Evolutionary conservation across 805 yeast genomes (phyloP).

Genomic region (Candida nitratophila): DNA sequence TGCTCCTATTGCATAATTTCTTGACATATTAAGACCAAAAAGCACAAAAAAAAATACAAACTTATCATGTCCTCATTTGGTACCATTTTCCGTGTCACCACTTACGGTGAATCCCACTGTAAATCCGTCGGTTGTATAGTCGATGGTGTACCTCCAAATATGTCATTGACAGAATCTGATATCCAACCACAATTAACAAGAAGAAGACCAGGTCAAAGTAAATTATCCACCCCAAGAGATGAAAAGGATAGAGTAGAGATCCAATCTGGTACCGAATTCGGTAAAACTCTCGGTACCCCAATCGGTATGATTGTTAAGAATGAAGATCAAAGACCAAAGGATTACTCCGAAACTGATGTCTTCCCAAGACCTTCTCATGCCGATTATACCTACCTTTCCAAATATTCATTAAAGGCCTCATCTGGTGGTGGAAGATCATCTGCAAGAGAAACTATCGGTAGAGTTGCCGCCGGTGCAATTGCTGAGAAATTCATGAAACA

Average conservation of each 20-base stretch:
- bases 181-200: constrained; percentile 94
- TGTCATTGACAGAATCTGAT: constrained; percentile 76
- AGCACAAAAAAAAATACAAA: too few relatives aligned
- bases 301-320: constrained; percentile 89
- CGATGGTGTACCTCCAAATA: constrained; percentile 96
- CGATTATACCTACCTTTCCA: constrained; percentile 84
- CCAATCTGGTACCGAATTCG: constrained; percentile 91
- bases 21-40: too few relatives aligned
- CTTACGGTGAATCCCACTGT: constrained; percentile 98
- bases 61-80: constrained; percentile 70
- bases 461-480: constrained; percentile 98
- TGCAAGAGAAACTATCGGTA: constrained; percentile 96
- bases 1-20: too few relatives aligned
- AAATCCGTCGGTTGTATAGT: constrained; percentile 96
- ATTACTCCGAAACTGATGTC: constrained; percentile 89
- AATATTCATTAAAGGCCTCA: constrained; percentile 89
- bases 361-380: constrained; percentile 99
- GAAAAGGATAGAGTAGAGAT: constrained; percentile 91
- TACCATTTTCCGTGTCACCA: constrained; percentile 63
- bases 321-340: constrained; percentile 96
- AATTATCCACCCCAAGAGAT: constrained; percentile 88
- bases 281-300: constrained; percentile 90
- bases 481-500: constrained; percentile 85
- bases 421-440: constrained; percentile 97
- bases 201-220: constrained; percentile 96